phyloP scores from a whole-genome alignment of 2,329 filamentous ascomycete genomes.

The Bertia moriformis region DNA sequence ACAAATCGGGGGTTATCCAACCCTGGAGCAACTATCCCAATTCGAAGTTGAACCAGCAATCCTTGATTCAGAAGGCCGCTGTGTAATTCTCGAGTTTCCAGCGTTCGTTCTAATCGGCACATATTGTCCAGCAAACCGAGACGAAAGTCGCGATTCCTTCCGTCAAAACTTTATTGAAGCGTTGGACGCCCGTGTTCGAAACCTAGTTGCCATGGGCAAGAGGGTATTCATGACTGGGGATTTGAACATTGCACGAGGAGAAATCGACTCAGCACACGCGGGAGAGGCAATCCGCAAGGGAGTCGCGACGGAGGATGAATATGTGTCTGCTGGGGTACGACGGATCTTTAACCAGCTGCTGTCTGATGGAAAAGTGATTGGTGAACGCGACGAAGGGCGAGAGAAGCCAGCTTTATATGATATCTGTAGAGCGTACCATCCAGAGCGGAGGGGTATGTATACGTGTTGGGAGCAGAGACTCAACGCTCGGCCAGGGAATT shows the following conservation, averaged over 20 bases:
- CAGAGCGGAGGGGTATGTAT: conserved; percentile 74
- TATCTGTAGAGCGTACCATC: conserved; percentile 68
- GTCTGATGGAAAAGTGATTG: conserved; percentile 53
- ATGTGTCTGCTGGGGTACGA: conserved; percentile 56
- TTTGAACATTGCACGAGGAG: conserved; percentile 60
- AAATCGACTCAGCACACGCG: conserved; percentile 64
- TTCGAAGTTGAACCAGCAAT: conserved; percentile 48
- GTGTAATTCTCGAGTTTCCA: conserved; percentile 80
- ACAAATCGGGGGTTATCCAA: conserved; percentile 81
- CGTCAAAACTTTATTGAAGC: conserved; percentile 66
- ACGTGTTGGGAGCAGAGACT: conserved; percentile 94
- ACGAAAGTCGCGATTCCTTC: conserved; percentile 71
- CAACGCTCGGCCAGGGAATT: conserved; percentile 91
- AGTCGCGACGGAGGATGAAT: conserved; percentile 54
- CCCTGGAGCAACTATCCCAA: conserved; percentile 40
- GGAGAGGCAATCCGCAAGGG: conserved; percentile 60
- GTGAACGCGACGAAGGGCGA: conserved; percentile 52
- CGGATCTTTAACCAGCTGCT: conserved; percentile 78
- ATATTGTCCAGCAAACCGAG: conserved; percentile 80
- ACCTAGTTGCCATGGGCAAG: conserved; percentile 68
- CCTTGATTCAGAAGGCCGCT: conserved; percentile 83
- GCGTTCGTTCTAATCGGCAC: conserved; percentile 87
- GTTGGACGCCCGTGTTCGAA: conserved; percentile 71
- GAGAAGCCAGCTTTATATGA: conserved; percentile 68
- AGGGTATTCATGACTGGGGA: conserved; percentile 77